Conservation (phyloP, 306 rosid genomes). For the Cucurbita moschata region DNA sequence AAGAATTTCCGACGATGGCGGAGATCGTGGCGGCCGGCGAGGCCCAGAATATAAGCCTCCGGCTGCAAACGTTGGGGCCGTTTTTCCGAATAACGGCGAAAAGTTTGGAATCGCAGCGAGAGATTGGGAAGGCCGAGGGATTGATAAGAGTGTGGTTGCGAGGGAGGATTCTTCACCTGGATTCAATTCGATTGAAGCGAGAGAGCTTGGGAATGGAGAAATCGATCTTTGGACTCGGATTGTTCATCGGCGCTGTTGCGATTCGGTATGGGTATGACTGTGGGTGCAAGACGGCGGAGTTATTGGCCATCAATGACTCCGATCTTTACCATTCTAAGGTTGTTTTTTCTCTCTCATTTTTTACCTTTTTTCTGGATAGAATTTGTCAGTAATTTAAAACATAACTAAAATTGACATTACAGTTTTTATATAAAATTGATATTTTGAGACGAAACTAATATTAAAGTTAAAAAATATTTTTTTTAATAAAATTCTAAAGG, state of each 20-base stretch:
- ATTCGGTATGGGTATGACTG: conserved; percentile 60
- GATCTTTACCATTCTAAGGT: conserved; percentile 80
- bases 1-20: conserved; percentile 43
- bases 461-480: too few relatives aligned
- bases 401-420: too few relatives aligned
- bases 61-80: conserved; percentile 71
- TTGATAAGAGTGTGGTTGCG: conserved; percentile 44
- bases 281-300: conserved; percentile 52
- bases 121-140: conserved; percentile 77
- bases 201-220: conserved; percentile 75
- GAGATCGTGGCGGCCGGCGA: conserved; percentile 50
- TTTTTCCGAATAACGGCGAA: conserved; percentile 76
- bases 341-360: neutral
- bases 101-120: conserved; percentile 31
- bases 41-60: conserved; percentile 48
- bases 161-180: conserved; percentile 72
- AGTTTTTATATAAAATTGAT: too few relatives aligned
- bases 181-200: conserved; percentile 51
- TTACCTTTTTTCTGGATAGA: neutral
- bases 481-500: too few relatives aligned
- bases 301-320: conserved; percentile 78
- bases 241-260: conserved; percentile 84
- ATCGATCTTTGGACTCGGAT: conserved; percentile 77
- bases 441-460: too few relatives aligned
- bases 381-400: neutral